Evolutionary conservation across 1,284 basidiomycete genomes (phyloP), one percentile per base, ranked within the genome.

Genomic region (Meripilus lineatus): DNA sequence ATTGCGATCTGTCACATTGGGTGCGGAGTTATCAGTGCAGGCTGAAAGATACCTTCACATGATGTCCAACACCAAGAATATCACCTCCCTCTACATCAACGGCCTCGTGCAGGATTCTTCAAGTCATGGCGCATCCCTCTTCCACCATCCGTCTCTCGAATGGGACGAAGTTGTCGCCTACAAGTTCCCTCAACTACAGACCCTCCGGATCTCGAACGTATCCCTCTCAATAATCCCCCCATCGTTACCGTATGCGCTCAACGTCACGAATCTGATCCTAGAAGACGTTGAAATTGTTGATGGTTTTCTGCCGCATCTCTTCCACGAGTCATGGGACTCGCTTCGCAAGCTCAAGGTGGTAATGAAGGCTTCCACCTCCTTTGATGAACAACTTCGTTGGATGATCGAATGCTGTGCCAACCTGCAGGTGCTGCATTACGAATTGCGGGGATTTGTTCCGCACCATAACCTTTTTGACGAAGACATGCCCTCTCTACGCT

Each of bases 1-100:
- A 6, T 52, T 79, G 40, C 58, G 57, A 42, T 53, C 56, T 14
- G 49, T 79, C 25, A 66, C 62, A 3, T 49, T 79, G 11, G 75
- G 75, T 15, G 76, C 74, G 3, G 62, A 70, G 35, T 51, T 79
- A 33, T 65, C 73, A 21, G 57, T 70, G 39, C 61, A 60, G 40
- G 70, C 75, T 18, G 70, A 74, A 47, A 61, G 71, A 35, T 75
- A 74, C 55, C 54, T 78, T 39, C 65, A 69, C 30, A 55, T 62
- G 47, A 52, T 77, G 40, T 53, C 56, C 30, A 60, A 67, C 50
- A 63, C 72, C 25, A 63, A 70, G 17, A 49, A 58, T 8, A 55
- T 80, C n/a, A 59, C 57, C 34, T 58, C 68, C 24, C 56, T 80
- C 7, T 67, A 67, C 38, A 66, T 79, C 46, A 69, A 75, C 52